These are phyloP conservation scores for Kwoniella bestiolae DNA, from an alignment of 768 basidiomycete species.

Conservation along the genomic window DNA sequence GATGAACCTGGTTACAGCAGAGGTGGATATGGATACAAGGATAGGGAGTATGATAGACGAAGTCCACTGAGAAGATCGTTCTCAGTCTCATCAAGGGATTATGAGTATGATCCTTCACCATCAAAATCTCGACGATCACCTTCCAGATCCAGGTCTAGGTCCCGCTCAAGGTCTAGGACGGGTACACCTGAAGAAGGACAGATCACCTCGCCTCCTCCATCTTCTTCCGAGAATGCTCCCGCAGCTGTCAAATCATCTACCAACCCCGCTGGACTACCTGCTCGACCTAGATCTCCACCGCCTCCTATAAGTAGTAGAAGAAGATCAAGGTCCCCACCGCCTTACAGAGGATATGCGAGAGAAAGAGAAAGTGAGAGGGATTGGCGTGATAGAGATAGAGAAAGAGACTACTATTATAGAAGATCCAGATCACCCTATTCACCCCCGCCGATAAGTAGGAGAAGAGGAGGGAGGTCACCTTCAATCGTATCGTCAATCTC, in stretches of 20 bases:
- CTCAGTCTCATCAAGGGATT: constrained; percentile 8
- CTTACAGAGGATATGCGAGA: constrained; percentile 20
- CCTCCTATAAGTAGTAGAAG: constrained; percentile 4
- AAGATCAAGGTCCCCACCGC: constrained; percentile 23
- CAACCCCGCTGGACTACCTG: constrained; percentile 14
- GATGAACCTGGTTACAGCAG: constrained; percentile 5
- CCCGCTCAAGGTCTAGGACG: constrained; percentile 16
- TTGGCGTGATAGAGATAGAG: constrained; percentile 16
- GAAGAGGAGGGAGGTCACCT: constrained; percentile 18
- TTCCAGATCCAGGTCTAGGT: constrained; percentile 9
- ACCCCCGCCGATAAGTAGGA: constrained; percentile 19
- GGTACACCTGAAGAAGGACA: constrained; percentile 35
- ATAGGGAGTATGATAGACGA: background rate
- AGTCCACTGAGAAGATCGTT: constrained; percentile 6
- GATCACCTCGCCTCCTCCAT: constrained; percentile 20
- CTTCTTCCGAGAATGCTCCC: background rate
- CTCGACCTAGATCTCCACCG: constrained; percentile 21
- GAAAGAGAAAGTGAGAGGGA: constrained; percentile 21
- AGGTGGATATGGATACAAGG: constrained; percentile 7
- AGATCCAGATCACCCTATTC: constrained; percentile 29
- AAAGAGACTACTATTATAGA: constrained; percentile 19
- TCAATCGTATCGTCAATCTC: constrained; percentile 15
- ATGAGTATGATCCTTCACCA: constrained; percentile 9
- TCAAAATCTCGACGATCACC: background rate
- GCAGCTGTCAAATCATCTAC: background rate